phyloP scores from a whole-genome alignment of 2,329 filamentous ascomycete species.

The Pestalotiopsis sp. region DNA sequence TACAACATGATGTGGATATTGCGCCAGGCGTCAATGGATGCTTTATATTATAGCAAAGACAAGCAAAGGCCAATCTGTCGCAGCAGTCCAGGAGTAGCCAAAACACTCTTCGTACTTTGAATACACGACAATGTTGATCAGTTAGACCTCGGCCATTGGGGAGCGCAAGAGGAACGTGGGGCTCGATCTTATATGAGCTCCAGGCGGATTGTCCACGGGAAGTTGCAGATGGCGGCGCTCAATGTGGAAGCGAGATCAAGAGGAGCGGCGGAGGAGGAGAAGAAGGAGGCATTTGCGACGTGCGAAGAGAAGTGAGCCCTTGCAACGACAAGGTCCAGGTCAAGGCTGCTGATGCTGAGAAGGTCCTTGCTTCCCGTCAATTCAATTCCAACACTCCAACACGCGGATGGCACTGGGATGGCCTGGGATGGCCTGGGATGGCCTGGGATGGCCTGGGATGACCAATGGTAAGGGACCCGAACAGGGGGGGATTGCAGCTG shows the following conservation, averaged over 20 bases:
- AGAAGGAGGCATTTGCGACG: slow-evolving; percentile 2
- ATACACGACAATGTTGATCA: not conserved
- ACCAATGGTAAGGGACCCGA: not conserved
- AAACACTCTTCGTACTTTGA: not conserved
- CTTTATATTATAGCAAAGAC: not conserved
- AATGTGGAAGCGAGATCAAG: not conserved
- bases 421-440: slow-evolving; percentile 2
- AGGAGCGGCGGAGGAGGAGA: not conserved
- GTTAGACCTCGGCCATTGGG: not conserved
- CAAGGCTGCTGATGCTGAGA: not conserved
- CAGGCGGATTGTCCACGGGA: not conserved
- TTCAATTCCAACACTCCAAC: not conserved
- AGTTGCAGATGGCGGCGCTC: not conserved
- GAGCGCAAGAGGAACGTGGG: not conserved
- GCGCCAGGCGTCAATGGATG: not conserved
- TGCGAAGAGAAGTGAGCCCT: not conserved
- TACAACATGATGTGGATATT: slow-evolving; percentile 14
- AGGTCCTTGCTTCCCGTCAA: not conserved
- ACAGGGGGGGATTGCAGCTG: not conserved
- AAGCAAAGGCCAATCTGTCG: not conserved
- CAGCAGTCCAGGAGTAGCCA: not conserved
- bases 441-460: slow-evolving; percentile 2
- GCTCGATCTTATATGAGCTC: not conserved
- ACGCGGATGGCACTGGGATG: not conserved
- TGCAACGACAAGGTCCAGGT: not conserved